phyloP scores from a whole-genome alignment of 176 grass and related monocot species.

The Coix lacrymajobi region DNA sequence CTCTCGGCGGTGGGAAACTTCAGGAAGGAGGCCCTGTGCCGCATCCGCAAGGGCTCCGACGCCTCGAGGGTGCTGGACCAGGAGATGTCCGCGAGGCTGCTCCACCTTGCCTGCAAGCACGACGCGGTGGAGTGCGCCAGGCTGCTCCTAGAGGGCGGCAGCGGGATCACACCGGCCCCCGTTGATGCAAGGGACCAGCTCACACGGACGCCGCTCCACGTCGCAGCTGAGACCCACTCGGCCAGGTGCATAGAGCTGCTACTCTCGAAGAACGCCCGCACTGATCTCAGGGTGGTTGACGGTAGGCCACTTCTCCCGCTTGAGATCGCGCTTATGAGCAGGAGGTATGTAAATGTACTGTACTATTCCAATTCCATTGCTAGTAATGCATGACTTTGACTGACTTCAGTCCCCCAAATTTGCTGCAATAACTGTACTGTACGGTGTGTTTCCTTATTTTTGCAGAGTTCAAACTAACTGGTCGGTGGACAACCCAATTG shows the following conservation, averaged over 20 bases:
- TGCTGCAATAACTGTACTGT: background rate
- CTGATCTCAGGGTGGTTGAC: conserved; percentile 37
- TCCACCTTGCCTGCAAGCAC: conserved; percentile 58
- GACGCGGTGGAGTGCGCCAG: conserved; percentile 52
- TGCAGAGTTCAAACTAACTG: conserved; percentile 48
- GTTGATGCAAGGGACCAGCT: conserved; percentile 46
- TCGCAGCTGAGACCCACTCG: conserved; percentile 49
- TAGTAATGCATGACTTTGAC: background rate
- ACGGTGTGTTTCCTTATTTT: background rate
- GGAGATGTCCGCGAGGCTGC: conserved; percentile 41
- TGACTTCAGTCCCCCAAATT: background rate
- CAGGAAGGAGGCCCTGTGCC: conserved; percentile 30
- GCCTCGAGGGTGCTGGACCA: conserved; percentile 36
- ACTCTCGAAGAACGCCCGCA: conserved; percentile 42
- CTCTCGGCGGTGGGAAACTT: conserved; percentile 27
- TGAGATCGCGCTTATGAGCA: conserved; percentile 45
- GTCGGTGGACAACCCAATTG: conserved; percentile 33
- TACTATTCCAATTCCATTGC: background rate
- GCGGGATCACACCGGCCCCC: conserved; percentile 10
- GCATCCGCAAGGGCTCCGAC: conserved; percentile 41
- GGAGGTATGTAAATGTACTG: conserved; percentile 18
- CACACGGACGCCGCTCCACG: conserved; percentile 46
- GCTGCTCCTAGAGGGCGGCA: conserved; percentile 40
- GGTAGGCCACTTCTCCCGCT: conserved; percentile 40
- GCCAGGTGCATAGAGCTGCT: conserved; percentile 48